Evolutionary conservation across 164 flowering plant species (phyloP).

Genomic region (Magnolia kwangsiensis): DNA sequence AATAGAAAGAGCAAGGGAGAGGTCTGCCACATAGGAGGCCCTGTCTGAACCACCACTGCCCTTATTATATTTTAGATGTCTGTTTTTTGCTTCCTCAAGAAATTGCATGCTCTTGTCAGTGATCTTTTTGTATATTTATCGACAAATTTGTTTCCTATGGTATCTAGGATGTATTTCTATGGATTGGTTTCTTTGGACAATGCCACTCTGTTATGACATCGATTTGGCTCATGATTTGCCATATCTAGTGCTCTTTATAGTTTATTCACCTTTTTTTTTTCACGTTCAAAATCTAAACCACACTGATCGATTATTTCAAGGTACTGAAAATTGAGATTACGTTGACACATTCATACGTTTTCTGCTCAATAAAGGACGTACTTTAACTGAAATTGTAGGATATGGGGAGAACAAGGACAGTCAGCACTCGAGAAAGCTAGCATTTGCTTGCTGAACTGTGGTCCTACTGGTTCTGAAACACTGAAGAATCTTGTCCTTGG

Average conservation of each 20-base stretch:
- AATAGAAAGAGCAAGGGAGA: no score
- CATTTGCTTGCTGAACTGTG: constrained; percentile 89
- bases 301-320: not conserved
- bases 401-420: constrained; percentile 99
- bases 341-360: not conserved
- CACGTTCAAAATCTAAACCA: not conserved
- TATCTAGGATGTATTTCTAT: not conserved
- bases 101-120: not conserved
- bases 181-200: not conserved
- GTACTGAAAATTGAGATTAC: not conserved
- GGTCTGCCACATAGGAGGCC: no score
- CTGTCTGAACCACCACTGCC: no score
- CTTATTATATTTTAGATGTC: no score
- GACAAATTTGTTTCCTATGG: not conserved
- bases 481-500: constrained; percentile 95
- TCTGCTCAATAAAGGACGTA: not conserved
- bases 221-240: not conserved
- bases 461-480: constrained; percentile 98
- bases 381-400: constrained; percentile 38
- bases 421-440: constrained; percentile 87
- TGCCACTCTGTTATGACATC: not conserved
- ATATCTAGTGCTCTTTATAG: no score
- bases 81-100: no score
- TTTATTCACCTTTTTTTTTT: not conserved
- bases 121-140: no score